Percentiles rank a stretch among this genome's conserved stretches.
phyloP scores from a whole-genome alignment of 768 basidiomycete species.

The Hericium rajendrae region DNA sequence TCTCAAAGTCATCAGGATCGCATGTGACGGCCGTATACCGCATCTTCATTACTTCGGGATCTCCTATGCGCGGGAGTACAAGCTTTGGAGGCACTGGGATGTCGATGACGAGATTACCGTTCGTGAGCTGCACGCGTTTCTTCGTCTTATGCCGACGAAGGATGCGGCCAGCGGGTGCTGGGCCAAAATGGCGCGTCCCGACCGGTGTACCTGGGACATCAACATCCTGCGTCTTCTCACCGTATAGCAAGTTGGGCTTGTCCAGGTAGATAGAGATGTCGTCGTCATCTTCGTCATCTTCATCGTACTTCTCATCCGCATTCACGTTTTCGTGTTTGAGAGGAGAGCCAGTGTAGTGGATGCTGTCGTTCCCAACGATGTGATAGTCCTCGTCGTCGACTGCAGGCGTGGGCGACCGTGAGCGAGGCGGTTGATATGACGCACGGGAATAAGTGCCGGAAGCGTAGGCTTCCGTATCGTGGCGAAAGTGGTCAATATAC shows the following conservation, averaged over 20 bases:
- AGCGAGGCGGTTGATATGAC: conserved; percentile 43
- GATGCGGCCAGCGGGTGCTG: conserved; percentile 74
- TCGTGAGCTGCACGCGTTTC: conserved; percentile 74
- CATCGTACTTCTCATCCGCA: conserved; percentile 9
- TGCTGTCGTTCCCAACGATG: conserved; percentile 43
- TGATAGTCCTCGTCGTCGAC: conserved; percentile 66
- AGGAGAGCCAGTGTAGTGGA: conserved; percentile 39
- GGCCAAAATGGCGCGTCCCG: conserved; percentile 79
- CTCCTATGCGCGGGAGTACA: conserved; percentile 60
- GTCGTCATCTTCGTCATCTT: conserved; percentile 16
- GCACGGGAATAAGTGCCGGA: conserved; percentile 48
- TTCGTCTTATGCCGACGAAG: conserved; percentile 63
- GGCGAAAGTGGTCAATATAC: conserved; percentile 47
- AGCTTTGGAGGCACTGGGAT: conserved; percentile 78
- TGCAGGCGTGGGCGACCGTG: conserved; percentile 69
- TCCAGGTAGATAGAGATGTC: conserved; percentile 14
- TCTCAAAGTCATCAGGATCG: conserved; percentile 87
- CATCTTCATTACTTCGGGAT: conserved; percentile 64
- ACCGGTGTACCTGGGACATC: conserved; percentile 33
- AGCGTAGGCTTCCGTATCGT: conserved; percentile 61
- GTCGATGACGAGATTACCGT: conserved; percentile 84
- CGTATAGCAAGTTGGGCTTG: conserved; percentile 4
- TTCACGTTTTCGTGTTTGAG: conserved; percentile 22
- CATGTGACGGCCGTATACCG: conserved; percentile 88
- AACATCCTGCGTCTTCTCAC: conserved; percentile 25